A percentile compares a stretch with the other conserved stretches of the same genome.
phyloP scores from a whole-genome alignment of 2,329 filamentous ascomycete species.

The Talaromyces islandicus region DNA sequence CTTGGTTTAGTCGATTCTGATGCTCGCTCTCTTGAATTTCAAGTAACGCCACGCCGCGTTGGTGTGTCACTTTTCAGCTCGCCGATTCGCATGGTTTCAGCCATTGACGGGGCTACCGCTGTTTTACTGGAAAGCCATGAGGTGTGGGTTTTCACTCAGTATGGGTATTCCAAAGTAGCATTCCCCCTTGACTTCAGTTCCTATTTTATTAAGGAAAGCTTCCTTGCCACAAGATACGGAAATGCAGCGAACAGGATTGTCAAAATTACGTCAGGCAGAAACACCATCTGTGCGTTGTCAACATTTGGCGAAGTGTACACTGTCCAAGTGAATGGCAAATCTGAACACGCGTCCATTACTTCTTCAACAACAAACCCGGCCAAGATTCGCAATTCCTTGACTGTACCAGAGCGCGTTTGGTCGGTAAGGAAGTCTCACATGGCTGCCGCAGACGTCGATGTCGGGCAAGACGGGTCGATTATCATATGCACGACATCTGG shows the following conservation, averaged over 20 bases:
- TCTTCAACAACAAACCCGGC: conserved; percentile 86
- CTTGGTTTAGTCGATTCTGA: conserved; percentile 92
- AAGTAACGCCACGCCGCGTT: conserved; percentile 75
- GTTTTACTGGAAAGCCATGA: conserved; percentile 80
- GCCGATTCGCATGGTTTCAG: conserved; percentile 70
- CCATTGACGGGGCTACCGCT: conserved; percentile 84
- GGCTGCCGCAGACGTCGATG: conserved; percentile 78
- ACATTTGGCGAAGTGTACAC: conserved; percentile 83
- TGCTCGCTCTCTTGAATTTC: conserved; percentile 81
- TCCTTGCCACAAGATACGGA: conserved; percentile 61
- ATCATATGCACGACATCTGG: conserved; percentile 90
- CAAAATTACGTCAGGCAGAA: conserved; percentile 76
- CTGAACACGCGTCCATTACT: conserved; percentile 54
- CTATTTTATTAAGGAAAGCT: conserved; percentile 60
- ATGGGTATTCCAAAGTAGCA: conserved; percentile 84
- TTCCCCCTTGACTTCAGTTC: conserved; percentile 73
- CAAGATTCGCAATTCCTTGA: conserved; percentile 80
- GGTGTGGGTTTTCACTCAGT: conserved; percentile 91
- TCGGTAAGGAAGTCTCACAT: conserved; percentile 75
- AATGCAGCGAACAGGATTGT: conserved; percentile 61
- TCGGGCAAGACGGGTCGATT: conserved; percentile 89
- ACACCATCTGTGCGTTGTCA: conserved; percentile 85
- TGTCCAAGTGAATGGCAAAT: conserved; percentile 64
- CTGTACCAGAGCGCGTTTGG: conserved; percentile 77
- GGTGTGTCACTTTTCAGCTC: conserved; percentile 74